These are phyloP conservation scores for Mesembryanthemum crystallinum DNA, from an alignment of 148 eudicot genomes.

Conservation along the genomic window DNA sequence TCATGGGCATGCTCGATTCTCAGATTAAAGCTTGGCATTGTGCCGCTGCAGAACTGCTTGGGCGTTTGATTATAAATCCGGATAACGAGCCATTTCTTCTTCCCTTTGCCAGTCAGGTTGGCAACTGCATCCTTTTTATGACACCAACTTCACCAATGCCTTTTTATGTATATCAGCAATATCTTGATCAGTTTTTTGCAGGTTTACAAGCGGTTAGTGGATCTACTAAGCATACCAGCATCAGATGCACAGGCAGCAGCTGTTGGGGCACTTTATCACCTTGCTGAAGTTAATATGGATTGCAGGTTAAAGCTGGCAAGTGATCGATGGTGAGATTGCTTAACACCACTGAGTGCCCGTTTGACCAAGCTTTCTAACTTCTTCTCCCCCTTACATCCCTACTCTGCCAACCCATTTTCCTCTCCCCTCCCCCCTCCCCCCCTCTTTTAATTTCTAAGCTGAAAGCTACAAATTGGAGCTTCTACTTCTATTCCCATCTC, in stretches of 20 bases:
- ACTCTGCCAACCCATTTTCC: too few relatives aligned
- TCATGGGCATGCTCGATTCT: constrained; percentile 83
- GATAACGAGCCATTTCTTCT: constrained; percentile 92
- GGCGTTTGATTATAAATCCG: constrained; percentile 84
- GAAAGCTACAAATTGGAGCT: too few relatives aligned
- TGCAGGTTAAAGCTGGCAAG: constrained; percentile 84
- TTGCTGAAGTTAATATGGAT: constrained; percentile 90
- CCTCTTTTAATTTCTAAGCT: too few relatives aligned
- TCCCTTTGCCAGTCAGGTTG: constrained; percentile 81
- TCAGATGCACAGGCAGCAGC: constrained; percentile 92
- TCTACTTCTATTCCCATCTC: too few relatives aligned
- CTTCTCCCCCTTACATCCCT: too few relatives aligned
- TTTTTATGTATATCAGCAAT: not conserved
- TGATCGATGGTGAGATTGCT: constrained; percentile 68
- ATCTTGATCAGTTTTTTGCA: constrained; percentile 31
- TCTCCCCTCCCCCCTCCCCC: too few relatives aligned
- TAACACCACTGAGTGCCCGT: not conserved
- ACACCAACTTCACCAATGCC: not conserved
- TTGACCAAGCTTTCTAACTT: too few relatives aligned
- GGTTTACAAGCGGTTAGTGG: constrained; percentile 83
- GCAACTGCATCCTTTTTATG: constrained; percentile 7
- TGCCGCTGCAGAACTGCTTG: constrained; percentile 92
- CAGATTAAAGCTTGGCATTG: constrained; percentile 82
- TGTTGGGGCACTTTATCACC: constrained; percentile 85
- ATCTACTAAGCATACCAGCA: constrained; percentile 76